A percentile compares a stretch with the other conserved stretches of the same genome.
phyloP scores from a whole-genome alignment of 2,329 filamentous ascomycete species.

The Fusarium sp. region DNA sequence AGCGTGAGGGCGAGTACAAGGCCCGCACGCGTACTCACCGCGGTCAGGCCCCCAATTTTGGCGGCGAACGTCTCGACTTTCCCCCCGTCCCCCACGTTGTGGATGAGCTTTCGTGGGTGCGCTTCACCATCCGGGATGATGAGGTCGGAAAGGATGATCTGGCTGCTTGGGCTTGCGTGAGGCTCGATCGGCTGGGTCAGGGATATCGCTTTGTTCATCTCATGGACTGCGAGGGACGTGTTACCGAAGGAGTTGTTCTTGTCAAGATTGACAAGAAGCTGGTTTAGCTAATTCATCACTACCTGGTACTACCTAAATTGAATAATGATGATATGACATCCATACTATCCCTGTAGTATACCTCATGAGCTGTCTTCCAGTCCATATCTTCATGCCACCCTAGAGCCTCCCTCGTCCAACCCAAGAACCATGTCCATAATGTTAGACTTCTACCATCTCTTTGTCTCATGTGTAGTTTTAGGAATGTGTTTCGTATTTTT shows the following conservation, averaged over 20 bases:
- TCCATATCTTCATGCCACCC: background rate
- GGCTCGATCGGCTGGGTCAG: conserved; percentile 80
- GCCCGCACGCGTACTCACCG: conserved; percentile 67
- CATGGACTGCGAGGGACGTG: conserved; percentile 73
- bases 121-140: conserved; percentile 90
- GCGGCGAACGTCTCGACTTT: conserved; percentile 68
- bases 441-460: background rate
- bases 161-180: conserved; percentile 88
- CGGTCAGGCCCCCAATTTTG: conserved; percentile 72
- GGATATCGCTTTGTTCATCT: conserved; percentile 85
- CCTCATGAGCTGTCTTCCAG: background rate
- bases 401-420: background rate
- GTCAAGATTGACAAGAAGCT: conserved; percentile 76
- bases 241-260: conserved; percentile 76
- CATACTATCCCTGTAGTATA: background rate
- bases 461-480: background rate
- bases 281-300: conserved; percentile 10
- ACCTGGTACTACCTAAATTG: background rate
- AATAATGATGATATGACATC: conserved; percentile 7
- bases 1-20: conserved; percentile 62
- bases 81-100: conserved; percentile 65
- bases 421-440: background rate
- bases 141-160: conserved; percentile 82
- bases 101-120: conserved; percentile 77
- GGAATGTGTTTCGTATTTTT: no score